Percentiles rank a stretch among this genome's conserved stretches.
These are phyloP conservation scores for Eucalyptus coolabah DNA, from an alignment of 345 rosid genomes.

Conservation along the genomic window DNA sequence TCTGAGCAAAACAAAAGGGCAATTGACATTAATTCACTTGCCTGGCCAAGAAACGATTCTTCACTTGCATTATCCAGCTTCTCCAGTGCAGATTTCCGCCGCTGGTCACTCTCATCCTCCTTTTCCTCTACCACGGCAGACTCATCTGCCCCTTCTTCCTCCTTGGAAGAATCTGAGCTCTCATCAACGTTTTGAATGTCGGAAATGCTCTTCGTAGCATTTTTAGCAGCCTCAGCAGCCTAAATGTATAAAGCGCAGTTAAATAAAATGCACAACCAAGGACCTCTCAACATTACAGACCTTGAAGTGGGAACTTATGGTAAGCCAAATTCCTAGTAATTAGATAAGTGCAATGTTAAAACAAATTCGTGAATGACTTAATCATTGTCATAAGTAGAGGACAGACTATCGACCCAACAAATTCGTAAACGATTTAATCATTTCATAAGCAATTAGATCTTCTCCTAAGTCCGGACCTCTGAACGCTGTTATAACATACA, in stretches of 20 bases:
- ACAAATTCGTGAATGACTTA: not conserved
- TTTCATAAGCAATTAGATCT: not conserved
- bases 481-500: not conserved
- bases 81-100: constrained; percentile 57
- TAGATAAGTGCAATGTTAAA: not conserved
- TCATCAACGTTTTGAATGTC: constrained; percentile 38
- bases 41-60: constrained; percentile 87
- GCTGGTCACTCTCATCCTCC: constrained; percentile 45
- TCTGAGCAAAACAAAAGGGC: not conserved
- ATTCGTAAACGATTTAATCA: not conserved
- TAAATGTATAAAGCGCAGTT: constrained; percentile 6
- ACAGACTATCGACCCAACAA: not conserved
- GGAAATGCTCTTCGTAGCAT: constrained; percentile 69
- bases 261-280: not conserved
- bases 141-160: constrained; percentile 31
- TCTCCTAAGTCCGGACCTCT: not conserved
- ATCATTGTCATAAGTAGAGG: not conserved
- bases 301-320: not conserved
- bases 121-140: constrained; percentile 37
- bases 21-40: constrained; percentile 6
- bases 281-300: not conserved
- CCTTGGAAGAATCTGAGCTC: constrained; percentile 52
- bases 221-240: constrained; percentile 84
- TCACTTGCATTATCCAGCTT: constrained; percentile 82
- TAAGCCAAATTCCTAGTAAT: not conserved